Evolutionary conservation across 169 alveolate species (phyloP).

Genomic region (Ichthyophthirius multifiliis): DNA sequence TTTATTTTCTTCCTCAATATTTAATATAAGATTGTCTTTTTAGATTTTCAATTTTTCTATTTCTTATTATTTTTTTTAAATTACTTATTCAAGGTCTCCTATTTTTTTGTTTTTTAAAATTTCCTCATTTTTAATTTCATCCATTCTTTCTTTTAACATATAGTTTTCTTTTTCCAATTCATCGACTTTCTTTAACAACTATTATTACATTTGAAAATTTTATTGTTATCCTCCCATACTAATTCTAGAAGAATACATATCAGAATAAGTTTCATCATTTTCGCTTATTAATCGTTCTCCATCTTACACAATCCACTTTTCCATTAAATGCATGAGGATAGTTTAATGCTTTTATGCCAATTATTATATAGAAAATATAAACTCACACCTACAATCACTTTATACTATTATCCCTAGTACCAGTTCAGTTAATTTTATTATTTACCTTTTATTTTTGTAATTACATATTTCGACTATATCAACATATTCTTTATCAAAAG

Average conservation of each 20-base stretch:
- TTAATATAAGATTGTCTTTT: neutral
- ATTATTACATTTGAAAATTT: neutral
- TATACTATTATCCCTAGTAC: neutral
- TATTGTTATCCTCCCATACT: neutral
- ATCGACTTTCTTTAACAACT: neutral
- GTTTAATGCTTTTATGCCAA: neutral
- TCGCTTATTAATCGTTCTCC: neutral
- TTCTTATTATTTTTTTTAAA: neutral
- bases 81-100: neutral
- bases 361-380: neutral
- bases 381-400: neutral
- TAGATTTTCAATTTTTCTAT: neutral
- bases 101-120: neutral
- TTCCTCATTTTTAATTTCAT: neutral
- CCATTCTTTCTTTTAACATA: neutral
- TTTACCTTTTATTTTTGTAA: neutral
- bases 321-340: neutral
- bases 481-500: neutral
- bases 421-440: neutral
- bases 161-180: neutral
- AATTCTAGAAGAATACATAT: neutral
- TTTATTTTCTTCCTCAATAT: neutral
- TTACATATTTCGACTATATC: neutral
- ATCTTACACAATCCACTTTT: constrained; percentile 4
- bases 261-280: neutral